Evolutionary conservation across 2,329 filamentous ascomycete genomes (phyloP).

Genomic region (Scedosporium minutisporum): DNA sequence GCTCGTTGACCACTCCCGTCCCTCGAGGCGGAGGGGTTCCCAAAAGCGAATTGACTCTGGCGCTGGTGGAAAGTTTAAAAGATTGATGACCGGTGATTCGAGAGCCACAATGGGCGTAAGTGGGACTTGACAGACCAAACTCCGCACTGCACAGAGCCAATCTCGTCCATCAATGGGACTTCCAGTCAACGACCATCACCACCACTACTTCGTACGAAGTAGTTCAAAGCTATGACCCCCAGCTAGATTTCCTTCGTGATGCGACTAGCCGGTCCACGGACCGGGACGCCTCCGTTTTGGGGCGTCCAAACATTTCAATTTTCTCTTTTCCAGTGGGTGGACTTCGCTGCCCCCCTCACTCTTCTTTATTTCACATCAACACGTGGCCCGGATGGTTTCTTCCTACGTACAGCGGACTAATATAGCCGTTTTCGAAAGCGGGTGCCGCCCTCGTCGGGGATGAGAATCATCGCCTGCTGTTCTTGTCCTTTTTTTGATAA

Average conservation of each 20-base stretch:
- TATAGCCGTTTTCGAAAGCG: neutral
- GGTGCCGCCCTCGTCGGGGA: neutral
- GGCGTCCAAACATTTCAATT: neutral
- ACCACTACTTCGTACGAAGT: too few species aligned
- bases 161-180: neutral
- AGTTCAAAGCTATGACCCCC: neutral
- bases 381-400: neutral
- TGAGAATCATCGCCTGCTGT: neutral
- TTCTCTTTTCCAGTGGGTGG: neutral
- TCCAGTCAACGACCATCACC: neutral
- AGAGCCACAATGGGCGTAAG: neutral
- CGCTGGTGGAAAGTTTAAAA: neutral
- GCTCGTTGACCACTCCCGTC: neutral
- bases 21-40: neutral
- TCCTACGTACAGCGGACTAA: neutral
- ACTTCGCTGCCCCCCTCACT: neutral
- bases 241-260: neutral
- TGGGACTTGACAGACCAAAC: neutral
- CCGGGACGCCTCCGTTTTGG: neutral
- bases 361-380: neutral
- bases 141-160: neutral
- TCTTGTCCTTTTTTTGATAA: neutral
- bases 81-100: neutral
- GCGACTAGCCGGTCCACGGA: neutral
- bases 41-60: neutral